Base-by-base conservation (phyloP, 1,284 basidiomycete species). In the Tylopilus orsonianus region DNA sequence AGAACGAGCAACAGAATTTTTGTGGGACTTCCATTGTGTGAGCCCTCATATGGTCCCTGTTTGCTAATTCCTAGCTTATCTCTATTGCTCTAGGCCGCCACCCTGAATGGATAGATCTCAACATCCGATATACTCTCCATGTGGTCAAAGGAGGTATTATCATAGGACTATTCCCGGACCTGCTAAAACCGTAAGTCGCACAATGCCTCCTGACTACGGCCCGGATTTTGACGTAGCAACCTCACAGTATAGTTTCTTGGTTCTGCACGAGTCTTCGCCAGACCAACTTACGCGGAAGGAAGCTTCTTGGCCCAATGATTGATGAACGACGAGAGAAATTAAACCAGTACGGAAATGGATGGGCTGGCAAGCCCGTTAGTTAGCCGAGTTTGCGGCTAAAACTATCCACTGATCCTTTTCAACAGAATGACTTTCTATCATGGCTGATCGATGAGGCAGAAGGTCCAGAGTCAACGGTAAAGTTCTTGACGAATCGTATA, bases 391-490 rank as follows among this genome's bases (percentile, higher is more conserved):
- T n/a, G 16, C 19, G 9, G 10, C n/a, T 10, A 2, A 18, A 3
- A 24, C 29, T 5, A 7, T 8, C 5, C 14, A 26, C 29, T n/a
- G 13, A 20, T 29, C 12, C 18, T 19, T 19, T 18, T 9, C 19
- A 3, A 20, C 45, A 76, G 71, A 70, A 73, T 38, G 74, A 75
- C 45, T 38, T 72, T 46, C 48, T 81, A 2, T 66, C 64, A 26
- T 80, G 77, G 77, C 45, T 78, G 8, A 65, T 79, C 48, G 70
- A 77, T 7, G 66, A 63, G 3, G 66, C 68, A 2, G 55, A 65
- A 7, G 65, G 64, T 9, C 53, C 66, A 5, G 65, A 73, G 33
- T 59, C 52, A 10, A 32, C 60, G 0, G 45, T 67, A 1, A 40
- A 58, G 19, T 57, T 55, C 4, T 48, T 79, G 22, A 65, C 67